Evolutionary conservation across 1,284 basidiomycete genomes (phyloP), one percentile per base, ranked within the genome.

Genomic region (Cryptococcus jaspeensis): DNA sequence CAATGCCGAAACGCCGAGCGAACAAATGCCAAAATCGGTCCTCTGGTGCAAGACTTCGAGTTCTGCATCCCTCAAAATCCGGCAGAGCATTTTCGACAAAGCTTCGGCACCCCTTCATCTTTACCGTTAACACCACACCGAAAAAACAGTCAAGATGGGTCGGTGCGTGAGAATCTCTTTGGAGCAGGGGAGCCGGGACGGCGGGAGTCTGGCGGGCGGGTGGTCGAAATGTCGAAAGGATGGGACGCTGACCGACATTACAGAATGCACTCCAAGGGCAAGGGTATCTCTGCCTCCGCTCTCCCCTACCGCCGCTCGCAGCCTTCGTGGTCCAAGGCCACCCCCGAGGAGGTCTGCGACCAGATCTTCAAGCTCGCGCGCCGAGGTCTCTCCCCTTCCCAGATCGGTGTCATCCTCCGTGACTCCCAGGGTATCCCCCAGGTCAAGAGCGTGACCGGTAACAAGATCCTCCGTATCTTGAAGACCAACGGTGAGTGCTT

Each of bases 401-500:
- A 97, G 80, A 97, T 98, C 78, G 95, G 95, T 86, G 92, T 97
- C 68, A 87, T 89, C 78, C 90, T 99, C 76, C 90, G 95, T 81
- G 95, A 98, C 84, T 92, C 91, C 74, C 91, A 98, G 80, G 95
- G 95, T 75, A 88, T 98, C 73, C 93, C 95, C 78, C 81, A 84
- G 78, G 94, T 98, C 80, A 92, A 93, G 74, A 92, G 91, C 80
- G 89, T 98, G 75, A 98, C 95, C 61, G 95, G 94, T 78, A 97
- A 96, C 90, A 98, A 98, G 86, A 95, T 99, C 76, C 87, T 98
- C 72, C 88, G 95, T 84, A 93, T 98, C 83, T 84, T 98, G 80
- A 98, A 97, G 84, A 86, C 89, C 67, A 85, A 92, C 75, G 92
- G 92, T 92, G 78, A 80, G 86, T 79, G 43, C 40, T 36, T n/a